Conservation (phyloP, 257 asterid genomes). For the Solanum neorickii region DNA sequence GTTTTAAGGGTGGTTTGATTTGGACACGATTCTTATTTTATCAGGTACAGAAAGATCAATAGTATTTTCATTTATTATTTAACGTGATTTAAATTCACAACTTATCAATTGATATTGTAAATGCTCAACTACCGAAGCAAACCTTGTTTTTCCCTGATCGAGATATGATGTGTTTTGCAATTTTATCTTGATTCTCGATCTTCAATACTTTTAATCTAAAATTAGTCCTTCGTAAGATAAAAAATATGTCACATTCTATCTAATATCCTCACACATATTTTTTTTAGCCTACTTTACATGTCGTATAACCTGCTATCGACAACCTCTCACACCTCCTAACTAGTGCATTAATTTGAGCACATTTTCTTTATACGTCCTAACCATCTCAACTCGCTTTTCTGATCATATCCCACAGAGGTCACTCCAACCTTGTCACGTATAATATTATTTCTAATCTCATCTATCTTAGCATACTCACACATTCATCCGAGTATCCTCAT, state of each 20-base stretch:
- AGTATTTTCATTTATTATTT: too few relatives aligned
- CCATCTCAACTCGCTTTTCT: not conserved
- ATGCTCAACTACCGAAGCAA: not conserved
- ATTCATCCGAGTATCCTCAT: too few relatives aligned
- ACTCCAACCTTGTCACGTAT: too few relatives aligned
- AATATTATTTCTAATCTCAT: too few relatives aligned
- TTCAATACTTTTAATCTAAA: too few relatives aligned
- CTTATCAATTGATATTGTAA: not conserved
- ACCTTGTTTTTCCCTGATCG: not conserved
- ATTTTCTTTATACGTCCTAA: too few relatives aligned
- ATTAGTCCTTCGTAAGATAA: too few relatives aligned
- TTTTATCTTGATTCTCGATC: not conserved
- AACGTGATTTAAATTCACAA: accelerated
- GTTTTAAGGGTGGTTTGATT: not conserved
- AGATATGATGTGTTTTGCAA: not conserved
- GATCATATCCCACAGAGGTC: too few relatives aligned
- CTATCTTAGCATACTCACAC: too few relatives aligned
- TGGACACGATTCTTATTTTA: not conserved
- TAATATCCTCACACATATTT: too few relatives aligned
- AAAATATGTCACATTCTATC: too few relatives aligned
- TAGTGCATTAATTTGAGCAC: too few relatives aligned
- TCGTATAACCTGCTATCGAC: not conserved
- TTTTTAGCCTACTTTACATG: not conserved
- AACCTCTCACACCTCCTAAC: not conserved
- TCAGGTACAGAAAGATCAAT: not conserved